phyloP scores from a whole-genome alignment of 805 yeast genomes.

The Wickerhamiella sorbophila region DNA sequence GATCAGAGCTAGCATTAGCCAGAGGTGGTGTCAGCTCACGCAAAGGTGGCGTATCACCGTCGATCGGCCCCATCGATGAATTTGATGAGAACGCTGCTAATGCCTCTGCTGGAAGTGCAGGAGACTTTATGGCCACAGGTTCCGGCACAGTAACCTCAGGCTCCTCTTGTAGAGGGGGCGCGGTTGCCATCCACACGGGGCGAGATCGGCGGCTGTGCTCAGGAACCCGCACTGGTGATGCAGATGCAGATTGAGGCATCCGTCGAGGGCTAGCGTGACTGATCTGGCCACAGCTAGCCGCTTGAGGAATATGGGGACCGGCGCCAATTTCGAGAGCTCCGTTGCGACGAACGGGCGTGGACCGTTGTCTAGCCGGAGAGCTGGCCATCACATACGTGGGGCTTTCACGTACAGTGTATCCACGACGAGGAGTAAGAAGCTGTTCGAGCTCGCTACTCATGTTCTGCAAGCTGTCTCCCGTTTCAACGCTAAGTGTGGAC shows the following conservation, averaged over 20 bases:
- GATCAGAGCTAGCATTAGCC: not conserved
- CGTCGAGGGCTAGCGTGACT: not conserved
- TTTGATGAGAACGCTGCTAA: not conserved
- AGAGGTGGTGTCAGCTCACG: not conserved
- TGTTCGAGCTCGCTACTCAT: not conserved
- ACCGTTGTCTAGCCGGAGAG: slow-evolving; percentile 2
- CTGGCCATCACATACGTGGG: slow-evolving; percentile 1
- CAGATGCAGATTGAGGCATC: slow-evolving; percentile 1
- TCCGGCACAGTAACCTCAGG: not conserved
- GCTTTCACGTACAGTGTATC: slow-evolving; percentile 7
- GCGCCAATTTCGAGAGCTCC: slow-evolving; percentile 1
- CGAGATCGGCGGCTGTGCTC: not conserved
- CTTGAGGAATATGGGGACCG: not conserved
- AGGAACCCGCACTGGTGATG: slow-evolving; percentile 1
- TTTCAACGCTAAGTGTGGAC: not conserved
- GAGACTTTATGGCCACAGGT: not conserved
- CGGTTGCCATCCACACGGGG: not conserved
- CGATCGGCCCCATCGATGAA: not conserved
- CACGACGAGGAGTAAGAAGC: slow-evolving; percentile 1
- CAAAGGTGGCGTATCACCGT: not conserved
- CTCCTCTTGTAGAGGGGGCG: not conserved
- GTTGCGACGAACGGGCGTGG: not conserved
- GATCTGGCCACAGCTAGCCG: not conserved
- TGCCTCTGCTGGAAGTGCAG: not conserved
- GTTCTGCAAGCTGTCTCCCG: slow-evolving; percentile 1